These are phyloP conservation scores for Blastocrithidia nonstop DNA, from an alignment of 208 protist species.

Conservation along the genomic window DNA sequence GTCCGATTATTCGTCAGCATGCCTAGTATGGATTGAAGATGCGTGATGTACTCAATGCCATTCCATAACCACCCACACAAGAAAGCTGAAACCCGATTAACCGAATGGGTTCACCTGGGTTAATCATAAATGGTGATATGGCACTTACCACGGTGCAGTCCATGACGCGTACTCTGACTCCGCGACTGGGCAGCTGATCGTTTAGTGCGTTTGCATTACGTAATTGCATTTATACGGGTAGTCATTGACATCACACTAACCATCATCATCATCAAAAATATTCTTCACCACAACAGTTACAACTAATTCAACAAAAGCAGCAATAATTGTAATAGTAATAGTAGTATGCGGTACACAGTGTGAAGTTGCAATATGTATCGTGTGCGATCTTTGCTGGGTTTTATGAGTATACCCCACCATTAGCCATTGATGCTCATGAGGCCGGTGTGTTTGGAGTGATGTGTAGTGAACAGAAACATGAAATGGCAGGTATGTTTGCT, in stretches of 20 bases:
- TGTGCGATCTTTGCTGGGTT: constrained; percentile 22
- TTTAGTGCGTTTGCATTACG: background rate
- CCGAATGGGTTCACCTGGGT: background rate
- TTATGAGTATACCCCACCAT: constrained; percentile 32
- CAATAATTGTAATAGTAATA: background rate
- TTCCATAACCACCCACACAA: constrained; percentile 19
- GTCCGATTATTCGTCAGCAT: constrained; percentile 37
- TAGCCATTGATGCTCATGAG: constrained; percentile 2
- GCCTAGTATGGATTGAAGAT: constrained; percentile 40
- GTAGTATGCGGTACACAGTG: background rate
- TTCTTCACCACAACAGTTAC: background rate
- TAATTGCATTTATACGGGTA: background rate
- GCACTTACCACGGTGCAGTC: background rate
- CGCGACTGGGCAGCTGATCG: background rate
- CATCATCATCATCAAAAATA: too few relatives aligned
- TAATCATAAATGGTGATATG: background rate
- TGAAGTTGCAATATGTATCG: constrained; percentile 13
- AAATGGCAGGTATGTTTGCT: constrained; percentile 17
- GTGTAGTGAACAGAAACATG: background rate
- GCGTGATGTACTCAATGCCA: constrained; percentile 29
- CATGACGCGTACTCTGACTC: background rate
- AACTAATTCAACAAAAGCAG: background rate
- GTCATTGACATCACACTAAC: background rate
- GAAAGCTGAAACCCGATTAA: constrained; percentile 12
- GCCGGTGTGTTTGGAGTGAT: constrained; percentile 28